Conservation (phyloP, 1,284 basidiomycete genomes). For the Cystobasidium sp. region DNA sequence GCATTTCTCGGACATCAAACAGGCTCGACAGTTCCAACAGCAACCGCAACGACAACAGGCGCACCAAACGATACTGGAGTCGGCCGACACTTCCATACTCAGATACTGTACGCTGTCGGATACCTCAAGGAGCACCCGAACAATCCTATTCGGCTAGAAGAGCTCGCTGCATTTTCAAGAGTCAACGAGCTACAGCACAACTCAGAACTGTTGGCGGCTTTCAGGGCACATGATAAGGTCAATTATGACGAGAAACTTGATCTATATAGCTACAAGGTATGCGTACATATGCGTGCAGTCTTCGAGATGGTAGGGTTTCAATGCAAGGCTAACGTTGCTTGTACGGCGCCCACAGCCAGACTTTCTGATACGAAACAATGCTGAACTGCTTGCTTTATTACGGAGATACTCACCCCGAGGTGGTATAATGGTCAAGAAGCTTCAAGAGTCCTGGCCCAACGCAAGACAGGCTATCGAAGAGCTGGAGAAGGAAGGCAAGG, state of each 20-base stretch:
- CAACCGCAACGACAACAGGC: background rate
- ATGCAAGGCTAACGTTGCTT: background rate
- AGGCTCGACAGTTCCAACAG: background rate
- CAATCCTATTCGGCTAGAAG: conserved; percentile 51
- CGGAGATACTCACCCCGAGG: conserved; percentile 76
- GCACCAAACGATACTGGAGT: conserved; percentile 79
- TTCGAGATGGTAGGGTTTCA: too few relatives aligned
- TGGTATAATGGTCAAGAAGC: conserved; percentile 77
- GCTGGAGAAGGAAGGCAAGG: conserved; percentile 81
- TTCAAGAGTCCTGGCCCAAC: conserved; percentile 89
- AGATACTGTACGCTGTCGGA: conserved; percentile 80
- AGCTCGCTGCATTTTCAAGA: conserved; percentile 49
- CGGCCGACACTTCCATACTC: conserved; percentile 80
- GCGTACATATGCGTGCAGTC: conserved; percentile 55
- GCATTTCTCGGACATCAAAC: background rate
- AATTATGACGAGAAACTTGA: conserved; percentile 78
- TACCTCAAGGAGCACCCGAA: conserved; percentile 65
- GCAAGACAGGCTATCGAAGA: conserved; percentile 80
- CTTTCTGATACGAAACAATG: conserved; percentile 80
- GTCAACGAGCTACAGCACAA: conserved; percentile 67
- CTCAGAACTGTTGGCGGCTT: conserved; percentile 71
- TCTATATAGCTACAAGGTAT: conserved; percentile 75
- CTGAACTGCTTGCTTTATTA: conserved; percentile 77
- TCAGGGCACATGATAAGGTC: conserved; percentile 77
- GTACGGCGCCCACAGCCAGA: conserved; percentile 74